These are phyloP conservation scores for Aspergillus versicolor DNA, from an alignment of 2,329 filamentous ascomycete species.

Conservation along the genomic window DNA sequence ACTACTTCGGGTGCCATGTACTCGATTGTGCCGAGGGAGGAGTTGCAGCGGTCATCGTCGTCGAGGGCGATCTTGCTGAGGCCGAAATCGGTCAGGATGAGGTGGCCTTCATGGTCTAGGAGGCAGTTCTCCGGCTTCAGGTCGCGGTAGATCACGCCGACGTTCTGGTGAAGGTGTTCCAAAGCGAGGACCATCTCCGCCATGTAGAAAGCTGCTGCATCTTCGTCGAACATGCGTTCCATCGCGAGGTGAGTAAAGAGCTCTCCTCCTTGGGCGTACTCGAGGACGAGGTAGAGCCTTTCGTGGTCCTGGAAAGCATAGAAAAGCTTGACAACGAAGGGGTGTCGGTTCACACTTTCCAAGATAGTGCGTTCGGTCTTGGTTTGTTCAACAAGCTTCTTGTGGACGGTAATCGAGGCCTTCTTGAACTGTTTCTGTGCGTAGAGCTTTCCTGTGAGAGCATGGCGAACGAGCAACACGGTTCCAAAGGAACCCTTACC, in stretches of 20 bases:
- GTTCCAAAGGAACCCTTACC: constrained; percentile 97
- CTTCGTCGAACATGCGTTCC: constrained; percentile 92
- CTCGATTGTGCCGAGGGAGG: constrained; percentile 89
- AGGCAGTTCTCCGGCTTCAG: constrained; percentile 98
- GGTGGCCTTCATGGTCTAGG: constrained; percentile 83
- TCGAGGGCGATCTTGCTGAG: constrained; percentile 90
- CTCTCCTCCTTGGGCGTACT: constrained; percentile 96
- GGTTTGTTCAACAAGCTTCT: constrained; percentile 93
- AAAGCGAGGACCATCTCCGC: constrained; percentile 95
- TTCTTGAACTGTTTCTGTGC: constrained; percentile 99
- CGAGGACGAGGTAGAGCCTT: constrained; percentile 94
- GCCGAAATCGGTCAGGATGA: constrained; percentile 94
- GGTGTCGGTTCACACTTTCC: constrained; percentile 93
- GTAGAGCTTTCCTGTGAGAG: constrained; percentile 80
- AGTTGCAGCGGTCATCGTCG: constrained; percentile 71
- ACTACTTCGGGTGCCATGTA: constrained; percentile 99
- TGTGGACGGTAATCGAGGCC: constrained; percentile 90
- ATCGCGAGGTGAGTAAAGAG: constrained; percentile 92
- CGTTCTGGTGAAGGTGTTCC: constrained; percentile 84
- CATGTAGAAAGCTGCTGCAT: constrained; percentile 94
- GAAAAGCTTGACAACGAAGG: constrained; percentile 96
- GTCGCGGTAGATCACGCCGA: constrained; percentile 95
- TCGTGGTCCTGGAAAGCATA: constrained; percentile 98
- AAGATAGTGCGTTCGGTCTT: constrained; percentile 94
- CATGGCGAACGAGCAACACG: constrained; percentile 89